Evolutionary conservation across 2,329 filamentous ascomycete genomes (phyloP), one percentile per base, ranked within the genome.

Genomic region (Chaetothyriales sp.): DNA sequence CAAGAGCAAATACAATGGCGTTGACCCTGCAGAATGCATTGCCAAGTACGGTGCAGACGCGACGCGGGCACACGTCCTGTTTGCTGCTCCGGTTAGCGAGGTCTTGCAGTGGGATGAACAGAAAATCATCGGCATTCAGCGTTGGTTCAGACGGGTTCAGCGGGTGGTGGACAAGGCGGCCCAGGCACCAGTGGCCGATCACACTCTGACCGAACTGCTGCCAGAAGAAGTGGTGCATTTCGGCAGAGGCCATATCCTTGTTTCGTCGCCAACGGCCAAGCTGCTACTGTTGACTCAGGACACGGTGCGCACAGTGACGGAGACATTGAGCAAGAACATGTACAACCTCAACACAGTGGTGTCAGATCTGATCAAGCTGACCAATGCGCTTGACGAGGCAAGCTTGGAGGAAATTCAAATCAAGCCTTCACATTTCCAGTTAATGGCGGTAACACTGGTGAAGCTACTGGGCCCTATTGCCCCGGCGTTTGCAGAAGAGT

Each of bases 1-100:
- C 42, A 95, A 95, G 68, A 93, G 86, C 61, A 95, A 95, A 66
- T 75, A 92, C 69, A 95, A 95, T 62, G 88, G 88, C 22, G 86
- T 94, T 5, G 86, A 94, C 62, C 88, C 88, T 0, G 80, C 78
- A 0, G 72, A 70, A 0, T 84, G 83, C 56, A 86, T 92, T 51
- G 69, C 73, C 6, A 79, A 78, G 57, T 83, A 92, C 59, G 88
- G 88, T 19, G 85, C 87, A 1, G 88, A 95, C 64, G 81, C 85
- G 5, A 88, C 85, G 1, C 75, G 88, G 51, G 86, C 86, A 3
- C 88, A 95, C 63, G 85, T 95, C 63, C 74, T 95, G 5, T 94
- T 95, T 70, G 84, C 89, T 60, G 88, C 88, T 0, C 86, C 88
- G 0, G 84, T 93, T 12, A 80, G 74, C 43, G 87, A 94, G 51